A percentile compares a stretch with the other conserved stretches of the same genome.
Evolutionary conservation across 139 green algal species (phyloP).

Genomic region (Chlamydomonas eustigma): DNA sequence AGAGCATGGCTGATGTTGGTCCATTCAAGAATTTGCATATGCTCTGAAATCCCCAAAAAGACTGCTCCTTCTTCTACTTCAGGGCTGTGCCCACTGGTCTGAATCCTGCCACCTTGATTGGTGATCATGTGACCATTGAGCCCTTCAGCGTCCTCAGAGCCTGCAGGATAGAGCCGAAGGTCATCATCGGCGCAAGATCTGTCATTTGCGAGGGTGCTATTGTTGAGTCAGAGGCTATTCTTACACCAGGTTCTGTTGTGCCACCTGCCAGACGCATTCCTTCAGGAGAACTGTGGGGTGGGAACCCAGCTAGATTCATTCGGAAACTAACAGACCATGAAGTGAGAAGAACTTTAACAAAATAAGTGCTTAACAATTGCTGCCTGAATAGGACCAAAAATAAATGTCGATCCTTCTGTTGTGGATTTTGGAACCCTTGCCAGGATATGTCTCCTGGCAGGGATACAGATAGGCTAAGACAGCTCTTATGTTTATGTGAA

Average conservation of each 20-base stretch:
- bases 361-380: too few species aligned
- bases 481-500: too few species aligned
- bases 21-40: too few species aligned
- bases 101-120: slow-evolving; percentile 71
- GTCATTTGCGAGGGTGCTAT: slow-evolving; percentile 74
- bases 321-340: slow-evolving; percentile 69
- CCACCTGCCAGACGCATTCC: slow-evolving; percentile 74
- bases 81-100: slow-evolving; percentile 73
- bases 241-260: slow-evolving; percentile 77
- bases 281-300: slow-evolving; percentile 81
- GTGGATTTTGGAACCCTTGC: too few species aligned
- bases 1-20: too few species aligned
- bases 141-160: slow-evolving; percentile 71
- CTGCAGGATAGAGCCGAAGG: slow-evolving; percentile 54
- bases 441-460: too few species aligned
- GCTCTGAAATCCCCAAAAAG: too few species aligned
- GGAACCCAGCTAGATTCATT: slow-evolving; percentile 74
- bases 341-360: slow-evolving; percentile 36
- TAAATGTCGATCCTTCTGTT: too few species aligned
- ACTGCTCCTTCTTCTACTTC: too few species aligned
- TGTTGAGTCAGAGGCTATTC: slow-evolving; percentile 69
- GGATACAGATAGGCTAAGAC: too few species aligned
- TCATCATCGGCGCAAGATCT: slow-evolving; percentile 70
- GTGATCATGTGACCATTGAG: slow-evolving; percentile 77
- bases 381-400: too few species aligned